Evolutionary conservation across 1,139 yeast genomes (phyloP), one percentile per base, ranked within the genome.

Genomic region (Candida sanyaensis): DNA sequence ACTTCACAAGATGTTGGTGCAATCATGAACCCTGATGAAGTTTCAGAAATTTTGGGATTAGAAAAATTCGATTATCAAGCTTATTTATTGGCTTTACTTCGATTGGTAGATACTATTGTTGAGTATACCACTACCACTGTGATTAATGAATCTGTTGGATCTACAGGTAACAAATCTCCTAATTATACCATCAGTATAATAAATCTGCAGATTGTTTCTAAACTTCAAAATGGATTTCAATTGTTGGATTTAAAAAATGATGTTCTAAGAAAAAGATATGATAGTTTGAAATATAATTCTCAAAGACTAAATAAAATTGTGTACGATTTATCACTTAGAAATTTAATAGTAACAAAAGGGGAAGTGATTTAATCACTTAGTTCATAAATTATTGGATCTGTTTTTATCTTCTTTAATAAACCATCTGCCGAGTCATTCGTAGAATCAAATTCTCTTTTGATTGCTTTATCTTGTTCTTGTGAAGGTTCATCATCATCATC

Each of bases 201-300:
- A 17, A 67, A 67, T 50, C 61, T 60, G 52, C 58, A 63, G 47
- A 47, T 65, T n/a, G 57, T 64, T 17, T 52, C 64, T 8, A 63
- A 59, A 36, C 55, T 65, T 38, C 69, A 64, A 47, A 54, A 46
- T 17, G 72, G 70, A 5, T 67, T 64, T 50, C 66, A 63, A 50
- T 55, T 61, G 46, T 57, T 67, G 52, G 71, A 67, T 50, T 62
- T 67, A 50, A 66, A 66, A 48, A 67, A 67, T 45, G 72, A 66
- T 42, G 53, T 45, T 12, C 50, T 67, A 24, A 57, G 72, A 48
- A 61, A 68, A 46, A 64, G 59, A 44, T 66, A 55, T 45, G 72
- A 67, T 42, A 68, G 68, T 8, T 57, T 67, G 53, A 67, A 67
- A 55, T 67, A 67, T 47, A 62, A 53, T 46, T 57, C 63, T 38